These are phyloP conservation scores for Pseudopithomyces maydicus DNA, from an alignment of 2,329 filamentous ascomycete genomes.

Conservation along the genomic window DNA sequence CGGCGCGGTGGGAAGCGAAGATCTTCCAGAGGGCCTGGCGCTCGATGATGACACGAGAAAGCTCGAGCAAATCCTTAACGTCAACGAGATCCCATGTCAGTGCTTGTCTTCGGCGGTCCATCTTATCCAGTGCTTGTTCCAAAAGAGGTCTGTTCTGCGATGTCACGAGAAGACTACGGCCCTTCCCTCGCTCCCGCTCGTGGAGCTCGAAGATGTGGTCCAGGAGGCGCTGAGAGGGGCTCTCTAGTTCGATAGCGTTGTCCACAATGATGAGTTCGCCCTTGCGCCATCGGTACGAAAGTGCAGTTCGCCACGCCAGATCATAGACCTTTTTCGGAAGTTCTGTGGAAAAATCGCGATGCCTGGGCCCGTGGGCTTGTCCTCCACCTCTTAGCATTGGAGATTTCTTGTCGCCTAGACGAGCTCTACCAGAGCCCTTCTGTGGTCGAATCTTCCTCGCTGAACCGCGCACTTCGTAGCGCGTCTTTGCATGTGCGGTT, in stretches of 20 bases:
- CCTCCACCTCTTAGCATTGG: slow-evolving; percentile 85
- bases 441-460: slow-evolving; percentile 81
- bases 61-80: slow-evolving; percentile 91
- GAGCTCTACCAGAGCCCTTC: slow-evolving; percentile 83
- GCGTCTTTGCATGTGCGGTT: slow-evolving; percentile 64
- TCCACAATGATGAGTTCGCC: slow-evolving; percentile 88
- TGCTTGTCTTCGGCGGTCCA: slow-evolving; percentile 71
- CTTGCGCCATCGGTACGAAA: slow-evolving; percentile 86
- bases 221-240: slow-evolving; percentile 67
- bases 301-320: slow-evolving; percentile 89
- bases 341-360: slow-evolving; percentile 84
- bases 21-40: slow-evolving; percentile 76
- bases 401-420: slow-evolving; percentile 79
- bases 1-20: slow-evolving; percentile 51
- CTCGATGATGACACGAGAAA: slow-evolving; percentile 85
- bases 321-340: slow-evolving; percentile 92
- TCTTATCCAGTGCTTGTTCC: slow-evolving; percentile 68
- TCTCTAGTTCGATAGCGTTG: slow-evolving; percentile 72
- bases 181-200: slow-evolving; percentile 50
- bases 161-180: slow-evolving; percentile 38
- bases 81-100: slow-evolving; percentile 80
- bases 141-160: slow-evolving; percentile 55
- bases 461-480: slow-evolving; percentile 82
- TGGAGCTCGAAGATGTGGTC: slow-evolving; percentile 72
- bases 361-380: slow-evolving; percentile 87